Evolutionary conservation across 352 stramenopile species (phyloP), one percentile per base, ranked within the genome.

Genomic region (Phytophthora constricta): DNA sequence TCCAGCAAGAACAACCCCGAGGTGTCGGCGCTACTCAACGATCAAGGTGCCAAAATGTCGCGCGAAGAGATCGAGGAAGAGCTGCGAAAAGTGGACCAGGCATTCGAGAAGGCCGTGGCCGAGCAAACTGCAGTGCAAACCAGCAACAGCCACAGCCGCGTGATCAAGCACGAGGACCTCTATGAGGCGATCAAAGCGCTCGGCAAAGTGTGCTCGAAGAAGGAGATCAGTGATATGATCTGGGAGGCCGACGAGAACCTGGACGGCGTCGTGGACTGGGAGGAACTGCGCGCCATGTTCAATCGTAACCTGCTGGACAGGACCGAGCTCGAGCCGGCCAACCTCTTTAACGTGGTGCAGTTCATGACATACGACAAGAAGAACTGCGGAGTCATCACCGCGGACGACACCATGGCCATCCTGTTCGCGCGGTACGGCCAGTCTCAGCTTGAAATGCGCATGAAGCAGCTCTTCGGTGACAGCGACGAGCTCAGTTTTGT

Each of bases 371-470:
- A 98, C 76, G 96, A 98, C 76, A 95, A 95, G 67, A 97, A 99
- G 67, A 95, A 91, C 61, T 97, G 96, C 72, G 93, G 92, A 7
- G 87, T 86, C 41, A 98, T 99, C 65, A 98, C 90, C 3, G 95
- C 98, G 9, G 97, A 99, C 73, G 97, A 99, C 72, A 99, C 96
- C 3, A 99, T 99, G 97, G 95, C 98, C 54, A 98, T 99, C 71
- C 80, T 99, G 16, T 99, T 98, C 74, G 93, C 92, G 42, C 84
- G 96, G 39, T 97, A 97, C 58, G 90, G 85, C 23, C 86, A 94
- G 43, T 89, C 89, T 31, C 83, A 96, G 64, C 78, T 98, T 9
- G 92, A 97, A 65, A 91, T 87, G 72, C 85, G 92, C 65, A 96
- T 97, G 89, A 94, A 92, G 70, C 88, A 93, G 68, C 83, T 97